A percentile compares a stretch with the other conserved stretches of the same genome.
phyloP scores from a whole-genome alignment of 148 eudicot species.

The Amaranthus cruentus region DNA sequence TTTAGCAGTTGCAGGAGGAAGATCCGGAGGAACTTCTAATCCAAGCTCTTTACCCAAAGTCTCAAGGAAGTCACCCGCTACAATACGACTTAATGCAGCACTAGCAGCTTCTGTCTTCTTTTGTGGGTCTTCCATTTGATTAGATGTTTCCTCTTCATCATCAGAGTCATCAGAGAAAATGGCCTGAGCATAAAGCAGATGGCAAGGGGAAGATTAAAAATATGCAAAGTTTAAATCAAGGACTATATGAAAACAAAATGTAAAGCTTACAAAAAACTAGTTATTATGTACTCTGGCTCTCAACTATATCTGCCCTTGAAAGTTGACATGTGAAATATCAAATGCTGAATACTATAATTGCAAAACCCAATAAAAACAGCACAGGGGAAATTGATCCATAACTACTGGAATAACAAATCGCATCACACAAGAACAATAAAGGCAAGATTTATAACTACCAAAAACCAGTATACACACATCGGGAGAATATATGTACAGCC shows the following conservation, averaged over 20 bases:
- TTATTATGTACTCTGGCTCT: background rate
- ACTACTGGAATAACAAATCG: background rate
- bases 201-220: background rate
- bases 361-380: background rate
- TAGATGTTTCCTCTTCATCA: conserved; percentile 49
- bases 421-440: background rate
- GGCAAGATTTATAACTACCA: background rate
- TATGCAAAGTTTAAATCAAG: background rate
- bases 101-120: conserved; percentile 80
- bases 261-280: background rate
- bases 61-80: conserved; percentile 96
- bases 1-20: conserved; percentile 38
- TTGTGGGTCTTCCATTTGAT: conserved; percentile 46
- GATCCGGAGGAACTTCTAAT: conserved; percentile 82
- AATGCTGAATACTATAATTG: background rate
- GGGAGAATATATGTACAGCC: background rate
- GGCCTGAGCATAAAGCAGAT: conserved; percentile 45
- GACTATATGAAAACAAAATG: background rate
- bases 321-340: background rate
- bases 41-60: conserved; percentile 94
- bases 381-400: background rate
- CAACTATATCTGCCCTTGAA: no score
- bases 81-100: conserved; percentile 72
- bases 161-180: conserved; percentile 93
- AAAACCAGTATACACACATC: background rate